Base-by-base conservation (phyloP, 83 land plant genomes). In the Isoetes engelmannii region DNA sequence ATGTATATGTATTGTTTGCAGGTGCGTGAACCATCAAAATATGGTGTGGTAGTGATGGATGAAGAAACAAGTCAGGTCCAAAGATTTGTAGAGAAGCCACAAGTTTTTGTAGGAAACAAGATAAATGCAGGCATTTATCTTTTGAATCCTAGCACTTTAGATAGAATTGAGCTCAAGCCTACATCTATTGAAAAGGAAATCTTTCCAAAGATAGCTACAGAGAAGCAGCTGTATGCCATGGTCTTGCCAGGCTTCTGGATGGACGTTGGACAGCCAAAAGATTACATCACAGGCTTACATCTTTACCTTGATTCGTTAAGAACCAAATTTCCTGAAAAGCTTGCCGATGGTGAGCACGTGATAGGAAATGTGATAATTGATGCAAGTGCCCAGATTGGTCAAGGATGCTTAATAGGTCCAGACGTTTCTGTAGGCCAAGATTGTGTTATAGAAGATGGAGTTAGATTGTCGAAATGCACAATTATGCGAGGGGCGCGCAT, bases 11-110 rank as follows among this genome's bases (percentile, higher is more conserved):
- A 42, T 67, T 37, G 10, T 21, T 10, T 18, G 44, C 47, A 84
- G 97, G 97, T 92, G n/a, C 96, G 90, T 74, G 98, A 93, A 72
- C 98, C 92, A 7, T 93, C 97, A 6, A 93, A 93, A 56, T 93
- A 90, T 69, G 98, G 97, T 58, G 98, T 90, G 72, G 97, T 93
- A 45, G 85, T 90, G 44, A 77, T 84, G 84, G 92, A 90, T 6
- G 97, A 90, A 45, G 72, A 76, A 5, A 85, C 84, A 1, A 92
- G 92, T 44, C 64, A 76, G 64, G 98, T 93, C 5, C 86, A 87
- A 20, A 82, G 71, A 48, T 90, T 93, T 75, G 96, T 90, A 1
- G 96, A 90, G 67, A 90, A 90, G 55, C 93, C 96, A 49, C 83
- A 86, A 48, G 47, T 74, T 7, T 90, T 90, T 76, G 94, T 90